Conservation (phyloP, 2,329 filamentous ascomycete genomes). For the Neonectria coccinea region DNA sequence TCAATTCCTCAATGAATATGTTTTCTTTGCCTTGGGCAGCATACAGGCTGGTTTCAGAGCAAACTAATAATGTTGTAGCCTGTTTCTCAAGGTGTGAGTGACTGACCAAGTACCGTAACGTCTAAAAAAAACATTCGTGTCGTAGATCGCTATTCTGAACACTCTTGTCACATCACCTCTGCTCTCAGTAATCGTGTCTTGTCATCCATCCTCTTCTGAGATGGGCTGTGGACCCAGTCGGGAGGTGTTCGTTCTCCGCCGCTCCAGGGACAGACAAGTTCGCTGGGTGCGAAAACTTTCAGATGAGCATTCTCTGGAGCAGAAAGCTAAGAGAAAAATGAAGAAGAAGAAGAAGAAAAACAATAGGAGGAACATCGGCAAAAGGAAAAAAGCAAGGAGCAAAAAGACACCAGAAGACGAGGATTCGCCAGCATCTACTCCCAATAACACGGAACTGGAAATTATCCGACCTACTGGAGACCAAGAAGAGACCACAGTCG, state of each 20-base stretch:
- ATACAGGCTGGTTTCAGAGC: background rate
- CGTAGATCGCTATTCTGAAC: background rate
- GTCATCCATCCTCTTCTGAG: background rate
- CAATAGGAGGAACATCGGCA: too few species aligned
- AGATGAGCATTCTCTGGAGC: background rate
- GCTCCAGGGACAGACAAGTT: background rate
- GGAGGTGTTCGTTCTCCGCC: background rate
- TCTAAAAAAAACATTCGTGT: background rate
- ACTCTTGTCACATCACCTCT: background rate
- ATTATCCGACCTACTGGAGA: background rate
- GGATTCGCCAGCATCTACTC: background rate
- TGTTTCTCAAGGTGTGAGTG: background rate
- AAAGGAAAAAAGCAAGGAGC: background rate
- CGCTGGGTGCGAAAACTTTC: background rate
- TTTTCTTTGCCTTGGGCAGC: too few species aligned
- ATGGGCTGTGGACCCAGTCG: background rate
- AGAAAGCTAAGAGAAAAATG: background rate
- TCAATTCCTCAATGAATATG: background rate
- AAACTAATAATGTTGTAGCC: background rate
- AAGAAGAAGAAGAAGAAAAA: background rate
- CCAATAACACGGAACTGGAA: background rate
- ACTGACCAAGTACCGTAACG: background rate
- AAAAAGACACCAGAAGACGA: background rate
- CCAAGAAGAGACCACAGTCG: background rate
- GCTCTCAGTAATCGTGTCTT: background rate